Conservation (phyloP, 805 yeast species). For the Maudiozyma barnettii region DNA sequence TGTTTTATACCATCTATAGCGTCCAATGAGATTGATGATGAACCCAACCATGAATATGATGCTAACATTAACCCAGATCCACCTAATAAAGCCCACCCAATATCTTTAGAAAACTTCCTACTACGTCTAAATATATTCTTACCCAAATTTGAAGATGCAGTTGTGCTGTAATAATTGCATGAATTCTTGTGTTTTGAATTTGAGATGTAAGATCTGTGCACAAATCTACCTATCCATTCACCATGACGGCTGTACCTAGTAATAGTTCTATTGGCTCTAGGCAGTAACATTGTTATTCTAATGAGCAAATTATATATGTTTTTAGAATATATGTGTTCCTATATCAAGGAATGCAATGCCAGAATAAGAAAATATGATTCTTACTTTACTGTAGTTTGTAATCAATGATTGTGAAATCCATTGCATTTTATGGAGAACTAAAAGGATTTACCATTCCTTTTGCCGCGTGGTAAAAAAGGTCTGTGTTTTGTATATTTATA, state of each 20-base stretch:
- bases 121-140: not conserved
- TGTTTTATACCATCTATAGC: constrained; percentile 21
- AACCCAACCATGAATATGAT: constrained; percentile 10
- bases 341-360: no score
- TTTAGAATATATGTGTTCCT: no score
- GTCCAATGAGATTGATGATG: constrained; percentile 18
- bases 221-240: constrained; percentile 9
- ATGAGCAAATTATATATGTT: no score
- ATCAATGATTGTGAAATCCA: no score
- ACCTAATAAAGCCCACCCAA: constrained; percentile 1
- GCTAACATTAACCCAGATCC: constrained; percentile 10
- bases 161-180: not conserved
- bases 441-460: no score
- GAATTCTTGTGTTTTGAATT: not conserved
- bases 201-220: constrained; percentile 11
- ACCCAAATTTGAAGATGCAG: not conserved
- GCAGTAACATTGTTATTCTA: not conserved
- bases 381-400: no score
- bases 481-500: no score
- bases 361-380: no score
- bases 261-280: constrained; percentile 10
- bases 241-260: constrained; percentile 10
- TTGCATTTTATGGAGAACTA: no score
- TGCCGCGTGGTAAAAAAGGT: no score
- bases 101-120: not conserved